phyloP scores from a whole-genome alignment of 176 grass and related monocot genomes.

The Raddia guianensis region DNA sequence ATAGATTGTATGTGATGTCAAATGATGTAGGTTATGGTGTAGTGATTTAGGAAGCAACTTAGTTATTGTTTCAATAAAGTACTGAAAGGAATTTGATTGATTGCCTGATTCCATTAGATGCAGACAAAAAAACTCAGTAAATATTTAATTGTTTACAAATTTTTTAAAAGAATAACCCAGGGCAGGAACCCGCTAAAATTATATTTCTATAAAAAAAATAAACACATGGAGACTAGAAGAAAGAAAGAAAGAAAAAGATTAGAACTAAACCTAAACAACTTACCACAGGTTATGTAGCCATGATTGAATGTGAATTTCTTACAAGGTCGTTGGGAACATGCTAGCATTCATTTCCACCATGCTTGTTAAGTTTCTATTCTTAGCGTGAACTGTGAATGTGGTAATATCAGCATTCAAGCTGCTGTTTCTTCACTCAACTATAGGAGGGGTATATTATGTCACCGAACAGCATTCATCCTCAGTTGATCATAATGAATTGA shows the following conservation, averaged over 20 bases:
- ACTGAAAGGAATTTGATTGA: neutral
- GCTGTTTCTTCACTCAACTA: neutral
- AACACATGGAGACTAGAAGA: no score
- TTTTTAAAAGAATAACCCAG: no score
- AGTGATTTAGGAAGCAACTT: neutral
- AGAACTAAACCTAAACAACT: no score
- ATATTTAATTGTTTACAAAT: neutral
- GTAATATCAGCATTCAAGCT: neutral
- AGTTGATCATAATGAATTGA: neutral
- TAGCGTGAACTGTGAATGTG: neutral
- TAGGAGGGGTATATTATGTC: neutral
- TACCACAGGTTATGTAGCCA: no score
- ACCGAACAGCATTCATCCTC: neutral
- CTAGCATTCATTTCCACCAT: neutral
- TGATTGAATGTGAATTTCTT: no score
- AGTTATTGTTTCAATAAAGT: neutral
- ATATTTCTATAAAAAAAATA: no score
- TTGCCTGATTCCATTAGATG: conserved; percentile 5
- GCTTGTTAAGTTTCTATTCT: neutral
- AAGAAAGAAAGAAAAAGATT: no score
- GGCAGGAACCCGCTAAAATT: no score
- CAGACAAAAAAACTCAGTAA: neutral
- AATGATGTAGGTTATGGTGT: conserved; percentile 1
- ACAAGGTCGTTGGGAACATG: neutral
- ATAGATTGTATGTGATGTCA: neutral